These are phyloP conservation scores for Carex arenaria DNA, from an alignment of 202 grass and related monocot species.

Conservation along the genomic window DNA sequence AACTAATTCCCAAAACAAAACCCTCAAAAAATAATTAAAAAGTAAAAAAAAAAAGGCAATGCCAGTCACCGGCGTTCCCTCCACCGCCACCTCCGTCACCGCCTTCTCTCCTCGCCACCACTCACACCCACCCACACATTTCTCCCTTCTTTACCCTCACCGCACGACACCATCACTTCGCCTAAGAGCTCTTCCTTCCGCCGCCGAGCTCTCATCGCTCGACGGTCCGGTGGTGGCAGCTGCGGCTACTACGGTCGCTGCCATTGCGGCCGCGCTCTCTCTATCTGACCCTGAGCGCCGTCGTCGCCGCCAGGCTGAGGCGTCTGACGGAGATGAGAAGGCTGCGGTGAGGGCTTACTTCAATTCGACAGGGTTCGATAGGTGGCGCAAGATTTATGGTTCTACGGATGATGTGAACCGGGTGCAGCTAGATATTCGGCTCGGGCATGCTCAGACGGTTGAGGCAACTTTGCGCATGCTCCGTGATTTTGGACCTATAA, in stretches of 20 bases:
- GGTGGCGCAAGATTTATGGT: constrained; percentile 89
- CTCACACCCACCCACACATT: neutral
- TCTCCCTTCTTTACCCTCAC: neutral
- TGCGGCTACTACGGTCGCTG: constrained; percentile 31
- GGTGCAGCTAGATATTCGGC: constrained; percentile 92
- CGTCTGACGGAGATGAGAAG: constrained; percentile 70
- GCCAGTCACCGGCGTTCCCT: constrained; percentile 42
- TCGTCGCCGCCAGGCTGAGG: constrained; percentile 51
- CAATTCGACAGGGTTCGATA: constrained; percentile 82
- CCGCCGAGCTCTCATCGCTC: constrained; percentile 18
- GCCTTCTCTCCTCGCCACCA: constrained; percentile 16
- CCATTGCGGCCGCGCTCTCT: constrained; percentile 39
- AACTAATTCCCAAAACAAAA: constrained; percentile 23
- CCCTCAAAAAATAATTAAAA: neutral
- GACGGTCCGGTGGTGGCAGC: constrained; percentile 18
- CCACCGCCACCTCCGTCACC: constrained; percentile 21
- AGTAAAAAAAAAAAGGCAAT: constrained; percentile 14
- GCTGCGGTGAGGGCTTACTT: constrained; percentile 87
- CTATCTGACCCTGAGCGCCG: constrained; percentile 65
- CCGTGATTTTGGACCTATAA: constrained; percentile 38
- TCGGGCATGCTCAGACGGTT: constrained; percentile 79
- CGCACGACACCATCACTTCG: constrained; percentile 1
- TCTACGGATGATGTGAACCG: constrained; percentile 79
- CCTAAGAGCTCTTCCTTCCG: constrained; percentile 27
- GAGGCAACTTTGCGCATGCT: constrained; percentile 60